These are phyloP conservation scores for Manihot esculenta DNA, from an alignment of 441 rosid species.

Conservation along the genomic window DNA sequence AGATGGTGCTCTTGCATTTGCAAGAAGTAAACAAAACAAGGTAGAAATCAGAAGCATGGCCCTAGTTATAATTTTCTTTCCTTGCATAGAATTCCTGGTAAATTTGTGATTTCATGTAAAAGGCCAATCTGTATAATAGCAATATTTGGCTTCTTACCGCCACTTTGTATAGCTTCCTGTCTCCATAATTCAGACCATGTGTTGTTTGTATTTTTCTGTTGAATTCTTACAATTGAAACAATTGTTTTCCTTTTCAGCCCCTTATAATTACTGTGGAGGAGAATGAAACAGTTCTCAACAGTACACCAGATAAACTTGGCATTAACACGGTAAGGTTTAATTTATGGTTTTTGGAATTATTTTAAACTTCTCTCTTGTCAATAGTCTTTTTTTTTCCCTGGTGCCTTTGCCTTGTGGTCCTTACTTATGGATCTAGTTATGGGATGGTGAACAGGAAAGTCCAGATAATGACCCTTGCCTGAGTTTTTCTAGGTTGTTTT, in stretches of 20 bases:
- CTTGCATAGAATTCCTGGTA: not conserved
- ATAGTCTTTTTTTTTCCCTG: not conserved
- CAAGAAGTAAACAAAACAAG: slow-evolving; percentile 44
- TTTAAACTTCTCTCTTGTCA: not conserved
- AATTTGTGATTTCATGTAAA: not conserved
- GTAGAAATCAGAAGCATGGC: slow-evolving; percentile 23
- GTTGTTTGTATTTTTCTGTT: slow-evolving; percentile 9
- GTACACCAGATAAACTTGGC: slow-evolving; percentile 54
- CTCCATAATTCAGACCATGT: not conserved
- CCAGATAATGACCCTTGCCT: no score
- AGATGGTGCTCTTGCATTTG: slow-evolving; percentile 58
- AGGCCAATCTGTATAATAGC: not conserved
- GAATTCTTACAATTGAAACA: not conserved
- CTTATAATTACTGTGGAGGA: slow-evolving; percentile 58
- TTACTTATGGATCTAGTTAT: not conserved
- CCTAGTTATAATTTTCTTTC: not conserved
- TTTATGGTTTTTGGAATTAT: no score
- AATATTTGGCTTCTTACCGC: slow-evolving; percentile 6
- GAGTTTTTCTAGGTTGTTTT: no score
- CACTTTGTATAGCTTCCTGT: not conserved
- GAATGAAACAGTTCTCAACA: slow-evolving; percentile 55
- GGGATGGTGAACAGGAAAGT: no score
- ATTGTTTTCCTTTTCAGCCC: slow-evolving; percentile 37
- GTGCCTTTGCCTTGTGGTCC: no score
- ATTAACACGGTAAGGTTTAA: slow-evolving; percentile 44